These are phyloP conservation scores for Spiraea crenata DNA, from an alignment of 331 rosid genomes.

Conservation along the genomic window DNA sequence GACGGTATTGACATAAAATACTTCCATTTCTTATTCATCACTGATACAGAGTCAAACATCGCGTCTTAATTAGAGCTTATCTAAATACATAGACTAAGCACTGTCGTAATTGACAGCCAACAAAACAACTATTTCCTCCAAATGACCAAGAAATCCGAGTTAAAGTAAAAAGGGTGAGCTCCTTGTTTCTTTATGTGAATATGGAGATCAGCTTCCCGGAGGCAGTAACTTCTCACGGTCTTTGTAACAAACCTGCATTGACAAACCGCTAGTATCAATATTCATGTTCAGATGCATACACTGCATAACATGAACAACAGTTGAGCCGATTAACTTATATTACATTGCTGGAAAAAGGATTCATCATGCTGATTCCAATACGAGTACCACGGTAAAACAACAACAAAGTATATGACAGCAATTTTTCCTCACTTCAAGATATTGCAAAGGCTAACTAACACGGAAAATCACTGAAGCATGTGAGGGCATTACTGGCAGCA, in stretches of 20 bases:
- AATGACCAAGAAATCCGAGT: background rate
- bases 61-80: background rate
- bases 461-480: constrained; percentile 6
- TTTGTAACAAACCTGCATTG: background rate
- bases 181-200: background rate
- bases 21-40: background rate
- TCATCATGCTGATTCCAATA: background rate
- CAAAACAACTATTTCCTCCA: too few relatives aligned
- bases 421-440: background rate
- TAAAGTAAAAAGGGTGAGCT: background rate
- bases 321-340: background rate
- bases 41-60: background rate
- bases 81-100: too few relatives aligned
- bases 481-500: constrained; percentile 40
- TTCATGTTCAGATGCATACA: background rate
- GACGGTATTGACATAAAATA: background rate
- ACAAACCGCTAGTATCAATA: background rate
- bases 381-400: background rate
- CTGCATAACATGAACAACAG: background rate
- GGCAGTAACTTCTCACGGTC: background rate
- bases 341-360: background rate
- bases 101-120: background rate
- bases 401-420: background rate
- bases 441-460: background rate
- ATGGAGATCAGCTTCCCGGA: background rate